These are phyloP conservation scores for Paratinospora sagittata DNA, from an alignment of 164 flowering plant species.

Conservation along the genomic window DNA sequence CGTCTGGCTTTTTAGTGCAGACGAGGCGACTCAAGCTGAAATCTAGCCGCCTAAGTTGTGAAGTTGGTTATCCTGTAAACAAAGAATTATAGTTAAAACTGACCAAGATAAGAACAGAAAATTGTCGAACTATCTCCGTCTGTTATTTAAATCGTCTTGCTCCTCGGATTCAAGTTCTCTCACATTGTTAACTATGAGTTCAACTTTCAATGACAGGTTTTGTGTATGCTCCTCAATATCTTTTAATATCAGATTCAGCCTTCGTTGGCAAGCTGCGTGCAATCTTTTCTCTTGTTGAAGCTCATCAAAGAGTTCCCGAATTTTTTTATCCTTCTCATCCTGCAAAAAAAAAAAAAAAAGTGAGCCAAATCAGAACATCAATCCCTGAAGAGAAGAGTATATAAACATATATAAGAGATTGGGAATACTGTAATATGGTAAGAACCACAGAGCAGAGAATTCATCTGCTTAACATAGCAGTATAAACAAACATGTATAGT, in stretches of 20 bases:
- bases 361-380: neutral
- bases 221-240: constrained; percentile 29
- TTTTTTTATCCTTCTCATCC: constrained; percentile 29
- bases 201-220: constrained; percentile 20
- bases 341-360: constrained; percentile 11
- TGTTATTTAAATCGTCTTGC: neutral
- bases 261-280: constrained; percentile 20
- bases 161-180: constrained; percentile 23
- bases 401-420: neutral
- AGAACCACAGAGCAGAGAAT: neutral
- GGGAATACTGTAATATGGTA: neutral
- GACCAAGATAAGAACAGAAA: neutral
- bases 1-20: neutral
- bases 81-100: neutral
- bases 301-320: constrained; percentile 23
- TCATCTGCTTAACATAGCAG: too few relatives aligned
- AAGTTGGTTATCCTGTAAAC: constrained; percentile 3
- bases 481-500: too few relatives aligned
- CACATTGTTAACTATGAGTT: constrained; percentile 18
- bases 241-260: constrained; percentile 19
- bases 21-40: neutral
- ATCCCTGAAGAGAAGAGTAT: neutral
- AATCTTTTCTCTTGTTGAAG: constrained; percentile 18
- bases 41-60: constrained; percentile 1
- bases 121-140: neutral